Conservation (phyloP, 2,329 filamentous ascomycete species). For the Teratosphaeria nubilosa region DNA sequence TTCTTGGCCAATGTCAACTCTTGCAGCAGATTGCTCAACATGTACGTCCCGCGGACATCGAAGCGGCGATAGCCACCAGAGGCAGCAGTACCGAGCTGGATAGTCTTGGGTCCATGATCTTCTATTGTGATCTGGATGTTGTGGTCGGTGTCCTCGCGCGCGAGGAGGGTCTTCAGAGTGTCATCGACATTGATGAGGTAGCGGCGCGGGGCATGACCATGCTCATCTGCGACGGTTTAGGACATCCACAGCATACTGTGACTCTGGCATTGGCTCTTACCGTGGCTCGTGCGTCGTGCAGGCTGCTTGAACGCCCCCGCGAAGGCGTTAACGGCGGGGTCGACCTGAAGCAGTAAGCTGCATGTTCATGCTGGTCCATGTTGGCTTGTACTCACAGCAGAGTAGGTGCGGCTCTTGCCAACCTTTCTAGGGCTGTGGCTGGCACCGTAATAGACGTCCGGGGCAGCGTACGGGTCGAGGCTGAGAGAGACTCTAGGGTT, state of each 20-base stretch:
- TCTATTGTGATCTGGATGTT: constrained; percentile 98
- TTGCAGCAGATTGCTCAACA: constrained; percentile 91
- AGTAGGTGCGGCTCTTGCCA: constrained; percentile 43
- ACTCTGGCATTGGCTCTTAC: constrained; percentile 7
- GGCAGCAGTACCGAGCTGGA: constrained; percentile 72
- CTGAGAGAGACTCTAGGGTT: constrained; percentile 16
- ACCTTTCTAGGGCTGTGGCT: constrained; percentile 38
- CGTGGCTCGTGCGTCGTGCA: constrained; percentile 22
- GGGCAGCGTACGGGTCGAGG: constrained; percentile 47
- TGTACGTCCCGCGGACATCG: constrained; percentile 91
- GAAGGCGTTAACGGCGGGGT: constrained; percentile 10
- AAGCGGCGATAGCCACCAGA: constrained; percentile 81
- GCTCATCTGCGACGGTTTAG: constrained; percentile 49
- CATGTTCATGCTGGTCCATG: constrained; percentile 3
- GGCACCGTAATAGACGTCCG: constrained; percentile 51
- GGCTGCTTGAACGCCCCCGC: constrained; percentile 12
- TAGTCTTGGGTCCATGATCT: constrained; percentile 84
- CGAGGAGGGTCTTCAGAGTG: constrained; percentile 67
- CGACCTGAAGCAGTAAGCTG: constrained; percentile 12
- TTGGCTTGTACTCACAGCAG: constrained; percentile 36
- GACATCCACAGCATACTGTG: constrained; percentile 1
- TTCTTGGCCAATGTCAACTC: constrained; percentile 89
- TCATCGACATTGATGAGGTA: constrained; percentile 81
- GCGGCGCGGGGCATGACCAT: constrained; percentile 56
- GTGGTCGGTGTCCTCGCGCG: constrained; percentile 82